phyloP scores from a whole-genome alignment of 306 rosid species.

The Neltuma alba region DNA sequence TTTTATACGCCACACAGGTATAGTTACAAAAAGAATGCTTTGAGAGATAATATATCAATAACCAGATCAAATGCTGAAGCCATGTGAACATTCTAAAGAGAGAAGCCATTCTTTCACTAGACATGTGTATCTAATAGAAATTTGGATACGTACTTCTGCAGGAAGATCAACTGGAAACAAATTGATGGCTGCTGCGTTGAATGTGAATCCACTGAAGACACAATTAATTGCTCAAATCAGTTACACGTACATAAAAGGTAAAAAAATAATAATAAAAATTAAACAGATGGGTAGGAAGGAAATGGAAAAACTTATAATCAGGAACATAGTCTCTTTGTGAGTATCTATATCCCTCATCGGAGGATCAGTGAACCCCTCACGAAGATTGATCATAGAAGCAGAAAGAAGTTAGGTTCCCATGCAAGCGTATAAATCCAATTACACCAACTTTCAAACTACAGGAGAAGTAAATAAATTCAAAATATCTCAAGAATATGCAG shows the following conservation, averaged over 20 bases:
- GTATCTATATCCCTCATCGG: background rate
- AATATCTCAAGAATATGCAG: background rate
- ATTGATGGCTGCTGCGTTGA: slow-evolving; percentile 75
- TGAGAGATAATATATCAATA: background rate
- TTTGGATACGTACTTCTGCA: slow-evolving; percentile 59
- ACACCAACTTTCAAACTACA: slow-evolving; percentile 6
- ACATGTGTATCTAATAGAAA: background rate
- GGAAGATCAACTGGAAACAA: slow-evolving; percentile 75
- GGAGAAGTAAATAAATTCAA: slow-evolving; percentile 24
- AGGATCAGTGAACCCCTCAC: slow-evolving; percentile 12
- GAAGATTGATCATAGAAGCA: slow-evolving; percentile 31
- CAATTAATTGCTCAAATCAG: slow-evolving; percentile 32
- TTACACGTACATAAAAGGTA: slow-evolving; percentile 13
- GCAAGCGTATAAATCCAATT: background rate
- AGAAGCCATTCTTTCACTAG: slow-evolving; percentile 10
- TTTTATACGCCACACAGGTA: background rate
- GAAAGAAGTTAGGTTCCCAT: background rate
- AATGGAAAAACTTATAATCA: slow-evolving; percentile 24
- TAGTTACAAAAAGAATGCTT: background rate
- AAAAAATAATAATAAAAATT: too few species aligned
- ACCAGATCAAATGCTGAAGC: slow-evolving; percentile 15
- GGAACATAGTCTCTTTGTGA: slow-evolving; percentile 2
- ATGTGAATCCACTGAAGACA: slow-evolving; percentile 69
- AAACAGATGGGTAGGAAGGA: slow-evolving; percentile 24
- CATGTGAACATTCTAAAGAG: background rate